Conservation (phyloP, 768 basidiomycete species). For the Leccinum obscurum region DNA sequence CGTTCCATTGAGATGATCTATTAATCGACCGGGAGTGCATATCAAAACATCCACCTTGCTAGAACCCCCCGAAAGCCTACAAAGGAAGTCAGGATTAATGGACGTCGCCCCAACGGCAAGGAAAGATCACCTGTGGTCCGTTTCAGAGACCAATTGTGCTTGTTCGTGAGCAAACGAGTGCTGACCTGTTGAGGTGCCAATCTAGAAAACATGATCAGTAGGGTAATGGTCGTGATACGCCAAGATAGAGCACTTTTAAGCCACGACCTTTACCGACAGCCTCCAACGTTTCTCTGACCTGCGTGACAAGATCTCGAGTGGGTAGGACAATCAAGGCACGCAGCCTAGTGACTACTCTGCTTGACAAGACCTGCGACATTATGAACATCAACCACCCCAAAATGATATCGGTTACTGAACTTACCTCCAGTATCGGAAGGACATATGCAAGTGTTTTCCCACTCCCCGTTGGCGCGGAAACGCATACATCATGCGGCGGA, state of each 20-base stretch:
- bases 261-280: conserved; percentile 80
- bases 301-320: conserved; percentile 88
- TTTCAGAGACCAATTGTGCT: conserved; percentile 68
- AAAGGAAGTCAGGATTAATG: background rate
- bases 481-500: conserved; percentile 79
- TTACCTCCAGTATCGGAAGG: conserved; percentile 86
- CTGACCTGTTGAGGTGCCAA: conserved; percentile 87
- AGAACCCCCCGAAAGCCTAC: conserved; percentile 77
- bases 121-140: conserved; percentile 46
- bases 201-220: conserved; percentile 35
- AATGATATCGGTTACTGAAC: conserved; percentile 1
- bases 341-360: conserved; percentile 76
- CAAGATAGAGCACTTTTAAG: conserved; percentile 57
- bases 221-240: background rate
- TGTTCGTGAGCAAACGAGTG: conserved; percentile 95
- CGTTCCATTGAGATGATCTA: conserved; percentile 89
- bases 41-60: conserved; percentile 93
- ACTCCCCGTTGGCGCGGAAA: conserved; percentile 96
- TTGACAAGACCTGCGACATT: conserved; percentile 58
- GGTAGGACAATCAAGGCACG: conserved; percentile 90
- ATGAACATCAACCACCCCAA: background rate
- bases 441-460: conserved; percentile 98
- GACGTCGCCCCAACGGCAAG: background rate
- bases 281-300: conserved; percentile 94
- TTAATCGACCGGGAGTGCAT: conserved; percentile 92